These are phyloP conservation scores for Sarcomyxa edulis DNA, from an alignment of 768 basidiomycete species.

Conservation along the genomic window DNA sequence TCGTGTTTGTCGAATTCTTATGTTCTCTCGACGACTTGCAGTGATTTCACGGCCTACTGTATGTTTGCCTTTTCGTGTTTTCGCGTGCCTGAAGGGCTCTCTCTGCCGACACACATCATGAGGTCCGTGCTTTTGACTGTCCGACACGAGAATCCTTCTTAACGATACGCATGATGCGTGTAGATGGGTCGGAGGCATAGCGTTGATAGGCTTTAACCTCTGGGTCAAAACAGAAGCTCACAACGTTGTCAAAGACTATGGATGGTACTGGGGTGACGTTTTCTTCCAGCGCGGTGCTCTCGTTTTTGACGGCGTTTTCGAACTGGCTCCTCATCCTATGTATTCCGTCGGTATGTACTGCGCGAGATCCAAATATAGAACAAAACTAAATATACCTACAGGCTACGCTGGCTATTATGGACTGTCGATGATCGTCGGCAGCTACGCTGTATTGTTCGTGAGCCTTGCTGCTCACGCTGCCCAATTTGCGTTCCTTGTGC, in stretches of 20 bases:
- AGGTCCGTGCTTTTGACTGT: constrained; percentile 39
- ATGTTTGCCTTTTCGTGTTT: constrained; percentile 95
- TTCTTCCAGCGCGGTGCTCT: constrained; percentile 92
- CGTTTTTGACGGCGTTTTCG: constrained; percentile 97
- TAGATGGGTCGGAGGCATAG: constrained; percentile 85
- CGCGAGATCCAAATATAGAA: too few species aligned
- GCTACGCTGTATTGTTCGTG: constrained; percentile 87
- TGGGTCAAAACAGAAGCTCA: constrained; percentile 99
- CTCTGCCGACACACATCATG: constrained; percentile 66
- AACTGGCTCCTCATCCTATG: constrained; percentile 92
- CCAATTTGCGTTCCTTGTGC: constrained; percentile 93
- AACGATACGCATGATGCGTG: background rate
- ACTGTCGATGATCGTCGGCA: constrained; percentile 83
- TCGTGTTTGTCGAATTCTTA: constrained; percentile 7
- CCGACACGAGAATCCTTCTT: background rate
- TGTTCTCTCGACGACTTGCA: constrained; percentile 31
- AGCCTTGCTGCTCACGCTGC: constrained; percentile 93
- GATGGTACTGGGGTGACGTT: constrained; percentile 96
- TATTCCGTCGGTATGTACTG: constrained; percentile 67
- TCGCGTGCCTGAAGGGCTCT: constrained; percentile 76
- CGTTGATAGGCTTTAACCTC: constrained; percentile 88
- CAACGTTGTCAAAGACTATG: constrained; percentile 92
- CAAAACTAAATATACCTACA: too few species aligned
- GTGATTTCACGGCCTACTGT: constrained; percentile 92
- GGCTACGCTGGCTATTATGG: constrained; percentile 99